Conservation (phyloP, 2,329 filamentous ascomycete genomes). For the Sclerotinia trifoliorum region DNA sequence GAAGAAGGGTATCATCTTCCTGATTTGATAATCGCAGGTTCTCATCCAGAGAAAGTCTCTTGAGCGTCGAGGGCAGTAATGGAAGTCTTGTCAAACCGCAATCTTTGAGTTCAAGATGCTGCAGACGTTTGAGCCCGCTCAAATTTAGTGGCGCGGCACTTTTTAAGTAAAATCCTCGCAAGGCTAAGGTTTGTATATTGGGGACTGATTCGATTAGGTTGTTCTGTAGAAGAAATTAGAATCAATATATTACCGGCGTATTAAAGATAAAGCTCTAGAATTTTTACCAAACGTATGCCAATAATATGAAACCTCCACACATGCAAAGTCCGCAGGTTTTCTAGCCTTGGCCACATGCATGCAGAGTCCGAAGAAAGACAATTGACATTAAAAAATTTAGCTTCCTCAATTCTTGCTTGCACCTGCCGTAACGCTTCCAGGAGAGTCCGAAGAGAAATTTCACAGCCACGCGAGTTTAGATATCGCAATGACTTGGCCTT, state of each 20-base stretch:
- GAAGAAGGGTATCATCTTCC: background rate
- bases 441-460: conserved; percentile 27
- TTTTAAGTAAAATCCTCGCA: background rate
- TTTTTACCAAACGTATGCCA: background rate
- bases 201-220: conserved; percentile 12
- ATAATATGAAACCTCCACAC: background rate
- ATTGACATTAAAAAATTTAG: conserved; percentile 24
- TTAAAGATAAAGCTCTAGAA: background rate
- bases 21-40: conserved; percentile 19
- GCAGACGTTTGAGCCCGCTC: background rate
- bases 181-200: conserved; percentile 5
- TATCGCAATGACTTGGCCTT: conserved; percentile 29
- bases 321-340: conserved; percentile 28
- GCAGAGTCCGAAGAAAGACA: conserved; percentile 15
- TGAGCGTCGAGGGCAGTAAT: conserved; percentile 34
- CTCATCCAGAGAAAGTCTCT: conserved; percentile 31
- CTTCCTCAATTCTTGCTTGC: conserved; percentile 28
- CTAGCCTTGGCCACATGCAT: conserved; percentile 21
- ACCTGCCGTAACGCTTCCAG: conserved; percentile 27
- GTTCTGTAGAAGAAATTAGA: background rate
- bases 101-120: conserved; percentile 33
- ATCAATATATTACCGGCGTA: background rate
- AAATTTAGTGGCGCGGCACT: background rate
- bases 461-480: conserved; percentile 25
- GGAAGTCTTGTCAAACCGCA: conserved; percentile 28